Evolutionary conservation across 2,329 filamentous ascomycete genomes (phyloP), one percentile per base, ranked within the genome.

Genomic region (Hymenoscyphus fructigenus): DNA sequence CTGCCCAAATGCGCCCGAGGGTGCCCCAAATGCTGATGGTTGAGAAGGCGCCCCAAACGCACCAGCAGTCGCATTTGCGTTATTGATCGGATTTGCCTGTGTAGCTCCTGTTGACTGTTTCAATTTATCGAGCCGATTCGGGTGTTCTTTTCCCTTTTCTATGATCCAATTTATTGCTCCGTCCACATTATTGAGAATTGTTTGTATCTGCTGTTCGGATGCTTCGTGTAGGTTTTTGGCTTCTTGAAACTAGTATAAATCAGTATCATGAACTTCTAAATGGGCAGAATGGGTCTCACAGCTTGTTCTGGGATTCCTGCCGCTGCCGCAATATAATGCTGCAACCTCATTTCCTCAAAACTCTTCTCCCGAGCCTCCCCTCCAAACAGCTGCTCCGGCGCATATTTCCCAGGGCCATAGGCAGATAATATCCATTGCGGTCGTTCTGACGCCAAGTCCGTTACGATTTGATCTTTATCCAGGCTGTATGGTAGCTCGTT

Each of bases 401-500:
- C 87, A 71, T 93, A 86, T 72, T 82, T 84, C 3, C 90, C 90
- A 0, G 93, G 93, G 0, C 88, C 91, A 76, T 97, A 98, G 26
- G 90, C 85, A 1, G 93, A 97, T 28, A 97, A 84, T 4, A 95
- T 89, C 91, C 93, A 98, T 81, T 86, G 79, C 20, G 94, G 94
- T 9, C 85, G 84, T 66, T 95, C 91, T 26, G 83, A 81, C 0
- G 83, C 85, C 57, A 96, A 81, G 74, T 96, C 92, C 61, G 79
- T 78, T 66, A 83, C 83, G 70, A 96, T 89, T 2, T 78, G 79
- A 0, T 85, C 85, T 63, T 73, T 75, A 47, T 73, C 65, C 14
- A 69, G 63, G 4, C 53, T 59, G 64, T 77, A 75, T 72, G 65
- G 69, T 65, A 64, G 3, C 12, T 36, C 41, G 10, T 20, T 53